A percentile compares a stretch with the other conserved stretches of the same genome.
Conservation (phyloP, 805 yeast species). For the Wickerhamomyces tratensis region DNA sequence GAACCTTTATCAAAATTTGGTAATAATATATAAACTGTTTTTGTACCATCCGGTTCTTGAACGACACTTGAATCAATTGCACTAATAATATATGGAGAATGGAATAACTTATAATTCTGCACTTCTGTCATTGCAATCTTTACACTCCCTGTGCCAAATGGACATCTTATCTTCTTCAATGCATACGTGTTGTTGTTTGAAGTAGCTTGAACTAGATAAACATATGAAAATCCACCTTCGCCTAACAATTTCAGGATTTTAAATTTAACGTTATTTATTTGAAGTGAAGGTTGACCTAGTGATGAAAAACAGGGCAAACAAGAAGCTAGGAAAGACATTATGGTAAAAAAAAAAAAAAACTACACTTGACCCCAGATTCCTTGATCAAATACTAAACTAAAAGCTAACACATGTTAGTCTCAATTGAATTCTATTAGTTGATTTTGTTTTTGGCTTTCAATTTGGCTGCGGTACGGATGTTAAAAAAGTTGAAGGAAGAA, state of each 20-base stretch:
- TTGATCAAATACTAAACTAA: too few relatives aligned
- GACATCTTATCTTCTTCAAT: constrained; percentile 78
- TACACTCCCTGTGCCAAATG: constrained; percentile 74
- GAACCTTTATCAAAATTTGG: constrained; percentile 73
- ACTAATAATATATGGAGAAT: constrained; percentile 55
- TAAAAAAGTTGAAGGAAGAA: too few relatives aligned
- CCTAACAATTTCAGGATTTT: constrained; percentile 66
- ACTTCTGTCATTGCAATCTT: constrained; percentile 70
- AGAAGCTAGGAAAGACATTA: constrained; percentile 5
- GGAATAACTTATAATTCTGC: constrained; percentile 62
- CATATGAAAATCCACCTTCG: constrained; percentile 86
- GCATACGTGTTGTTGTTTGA: constrained; percentile 48
- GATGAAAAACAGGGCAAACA: constrained; percentile 18
- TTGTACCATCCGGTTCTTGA: constrained; percentile 72
- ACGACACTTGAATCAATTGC: constrained; percentile 63
- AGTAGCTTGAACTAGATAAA: constrained; percentile 57
- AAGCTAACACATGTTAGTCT: too few relatives aligned
- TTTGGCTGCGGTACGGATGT: too few relatives aligned
- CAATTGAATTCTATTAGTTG: too few relatives aligned
- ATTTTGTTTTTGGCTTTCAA: too few relatives aligned
- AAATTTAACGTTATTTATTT: constrained; percentile 54
- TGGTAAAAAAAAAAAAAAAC: background rate
- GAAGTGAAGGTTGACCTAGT: constrained; percentile 40
- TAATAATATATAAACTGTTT: constrained; percentile 65
- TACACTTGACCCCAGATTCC: too few relatives aligned